These are phyloP conservation scores for Zymoseptoria brevis DNA, from an alignment of 2,329 filamentous ascomycete genomes.

Conservation along the genomic window DNA sequence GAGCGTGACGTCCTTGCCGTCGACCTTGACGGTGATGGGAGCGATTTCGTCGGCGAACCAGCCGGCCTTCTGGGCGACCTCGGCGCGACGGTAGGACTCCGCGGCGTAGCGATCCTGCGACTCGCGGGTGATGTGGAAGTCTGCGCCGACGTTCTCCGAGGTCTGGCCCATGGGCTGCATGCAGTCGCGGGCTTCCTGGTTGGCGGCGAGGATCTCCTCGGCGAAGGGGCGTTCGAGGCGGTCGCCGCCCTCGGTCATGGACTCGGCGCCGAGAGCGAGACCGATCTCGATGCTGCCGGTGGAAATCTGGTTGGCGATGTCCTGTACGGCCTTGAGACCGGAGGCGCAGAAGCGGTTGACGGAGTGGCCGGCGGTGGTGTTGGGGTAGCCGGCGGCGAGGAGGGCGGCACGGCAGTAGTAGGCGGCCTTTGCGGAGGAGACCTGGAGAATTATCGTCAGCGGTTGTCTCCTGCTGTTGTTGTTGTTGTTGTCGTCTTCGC, in stretches of 20 bases:
- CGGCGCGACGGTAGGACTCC: conserved; percentile 80
- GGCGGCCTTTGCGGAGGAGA: conserved; percentile 75
- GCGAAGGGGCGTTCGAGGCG: conserved; percentile 65
- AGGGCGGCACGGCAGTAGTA: conserved; percentile 86
- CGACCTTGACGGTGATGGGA: conserved; percentile 71
- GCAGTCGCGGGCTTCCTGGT: conserved; percentile 75
- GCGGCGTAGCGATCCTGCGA: conserved; percentile 78
- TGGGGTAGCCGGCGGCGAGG: conserved; percentile 87
- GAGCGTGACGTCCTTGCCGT: conserved; percentile 68
- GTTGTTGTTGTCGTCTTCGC: neutral
- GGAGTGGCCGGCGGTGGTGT: conserved; percentile 71
- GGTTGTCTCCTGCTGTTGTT: conserved; percentile 30
- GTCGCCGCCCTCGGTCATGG: conserved; percentile 72
- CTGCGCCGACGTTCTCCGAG: conserved; percentile 85
- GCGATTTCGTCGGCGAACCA: conserved; percentile 92
- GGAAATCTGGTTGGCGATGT: conserved; percentile 82
- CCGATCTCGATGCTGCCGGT: conserved; percentile 77
- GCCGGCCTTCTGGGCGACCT: conserved; percentile 81
- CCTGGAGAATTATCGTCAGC: conserved; percentile 38
- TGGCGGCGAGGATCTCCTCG: conserved; percentile 60
- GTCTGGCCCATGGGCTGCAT: conserved; percentile 97
- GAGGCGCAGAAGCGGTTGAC: conserved; percentile 97
- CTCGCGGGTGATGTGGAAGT: conserved; percentile 77
- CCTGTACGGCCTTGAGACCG: conserved; percentile 87
- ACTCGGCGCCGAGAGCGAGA: conserved; percentile 79